These are phyloP conservation scores for Daldinia caldariorum DNA, from an alignment of 495 filamentous ascomycete genomes.

Conservation along the genomic window DNA sequence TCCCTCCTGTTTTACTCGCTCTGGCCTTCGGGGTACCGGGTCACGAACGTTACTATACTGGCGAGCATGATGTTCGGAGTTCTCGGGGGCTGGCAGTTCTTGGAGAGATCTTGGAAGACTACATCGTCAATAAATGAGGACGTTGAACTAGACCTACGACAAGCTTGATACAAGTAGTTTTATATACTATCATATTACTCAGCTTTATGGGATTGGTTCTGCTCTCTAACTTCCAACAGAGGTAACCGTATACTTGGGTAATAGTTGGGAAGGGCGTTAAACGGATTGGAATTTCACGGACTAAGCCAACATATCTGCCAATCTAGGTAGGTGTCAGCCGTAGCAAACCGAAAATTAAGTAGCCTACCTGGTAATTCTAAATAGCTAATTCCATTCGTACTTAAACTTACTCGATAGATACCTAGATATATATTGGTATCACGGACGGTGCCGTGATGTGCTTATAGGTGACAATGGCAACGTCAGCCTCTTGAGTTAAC, in stretches of 20 bases:
- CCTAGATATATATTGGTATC: no score
- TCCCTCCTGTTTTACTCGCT: constrained; percentile 31
- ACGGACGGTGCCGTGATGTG: no score
- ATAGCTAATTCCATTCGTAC: no score
- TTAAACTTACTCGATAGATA: no score
- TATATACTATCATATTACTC: not conserved
- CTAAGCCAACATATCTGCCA: no score
- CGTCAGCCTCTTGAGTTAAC: no score
- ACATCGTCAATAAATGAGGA: not conserved
- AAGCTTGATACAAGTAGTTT: not conserved
- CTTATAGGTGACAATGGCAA: no score
- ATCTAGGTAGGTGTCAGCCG: no score
- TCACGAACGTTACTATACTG: constrained; percentile 18
- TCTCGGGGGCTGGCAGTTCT: constrained; percentile 33
- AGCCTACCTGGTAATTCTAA: no score
- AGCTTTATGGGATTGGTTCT: not conserved
- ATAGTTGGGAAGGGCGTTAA: not conserved
- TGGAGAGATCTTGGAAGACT: constrained; percentile 30
- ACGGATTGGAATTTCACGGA: no score
- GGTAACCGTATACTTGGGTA: not conserved
- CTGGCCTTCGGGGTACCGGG: constrained; percentile 27
- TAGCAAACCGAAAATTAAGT: no score
- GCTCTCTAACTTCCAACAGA: no score
- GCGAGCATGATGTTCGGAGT: constrained; percentile 26
- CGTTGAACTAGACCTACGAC: constrained; percentile 4